Base-by-base conservation (phyloP, 192 early-diverging fungal genomes). In the Coemansia reversa region DNA sequence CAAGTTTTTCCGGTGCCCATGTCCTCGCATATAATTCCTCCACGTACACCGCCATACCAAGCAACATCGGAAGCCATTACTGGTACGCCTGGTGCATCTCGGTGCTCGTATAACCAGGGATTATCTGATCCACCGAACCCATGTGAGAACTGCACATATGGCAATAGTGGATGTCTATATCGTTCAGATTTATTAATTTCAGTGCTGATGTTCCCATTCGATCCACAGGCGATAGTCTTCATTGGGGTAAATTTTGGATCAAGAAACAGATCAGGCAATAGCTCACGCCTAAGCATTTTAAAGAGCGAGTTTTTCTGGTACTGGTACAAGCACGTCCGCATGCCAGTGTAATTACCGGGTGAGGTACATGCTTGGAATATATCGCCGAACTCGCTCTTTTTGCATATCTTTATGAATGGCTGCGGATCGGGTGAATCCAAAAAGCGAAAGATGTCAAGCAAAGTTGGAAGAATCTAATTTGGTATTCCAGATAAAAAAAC, bases 1-100 rank as follows among this genome's bases (percentile, higher is more conserved):
- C 86, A 85, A 0, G 89, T 92, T 62, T 92, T 92, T 7, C 92
- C 93, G 2, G 88, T 91, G n/a, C 93, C 92, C 93, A 94, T 94
- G 27, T 93, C 91, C 64, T 93, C 93, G 70, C 89, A 92, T 45
- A 94, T 86, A 54, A 94, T 90, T 0, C 93, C 91, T 20, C 88
- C 89, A 7, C 63, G 72, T 0, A 72, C 59, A 45, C 73, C 65
- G 58, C 65, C 64, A 50, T 73, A 76, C 74, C 74, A 76, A n/a
- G 69, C 61, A 2, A 76, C 70, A 62, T 76, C 66, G 19, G 58
- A 45, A 5, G 73, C 65, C 19, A 51, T 42, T 5, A 74, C 55
- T 28, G 64, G 65, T 75, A 78, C 7, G 61, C 70, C 59, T 70
- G 84, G 60, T 5, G 42, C 2, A 53, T 60, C 5, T 30, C 66